Conservation (phyloP, 495 filamentous ascomycete species). For the Oleoguttula mirabilis region DNA sequence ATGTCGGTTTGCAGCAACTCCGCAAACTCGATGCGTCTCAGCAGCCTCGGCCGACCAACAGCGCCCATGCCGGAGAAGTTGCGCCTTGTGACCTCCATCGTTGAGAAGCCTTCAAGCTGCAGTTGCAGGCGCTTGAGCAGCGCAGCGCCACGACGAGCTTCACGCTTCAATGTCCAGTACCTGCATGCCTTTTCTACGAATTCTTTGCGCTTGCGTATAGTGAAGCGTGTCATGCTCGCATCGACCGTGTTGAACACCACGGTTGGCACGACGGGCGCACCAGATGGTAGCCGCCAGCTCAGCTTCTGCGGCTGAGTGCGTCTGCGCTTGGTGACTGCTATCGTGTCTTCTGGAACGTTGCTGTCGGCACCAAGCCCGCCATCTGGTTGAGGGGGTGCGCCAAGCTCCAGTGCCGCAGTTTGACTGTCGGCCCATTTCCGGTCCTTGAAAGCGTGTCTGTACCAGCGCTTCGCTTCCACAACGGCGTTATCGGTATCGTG, state of each 20-base stretch:
- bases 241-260: slow-evolving; percentile 72
- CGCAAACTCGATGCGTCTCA: slow-evolving; percentile 78
- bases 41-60: slow-evolving; percentile 61
- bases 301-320: slow-evolving; percentile 50
- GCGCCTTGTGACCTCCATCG: slow-evolving; percentile 87
- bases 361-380: slow-evolving; percentile 15
- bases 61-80: slow-evolving; percentile 88
- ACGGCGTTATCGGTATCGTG: slow-evolving; percentile 62
- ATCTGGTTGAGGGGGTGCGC: slow-evolving; percentile 44
- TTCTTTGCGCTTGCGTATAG: slow-evolving; percentile 73
- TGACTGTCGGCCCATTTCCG: slow-evolving; percentile 85
- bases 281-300: slow-evolving; percentile 89
- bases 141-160: slow-evolving; percentile 80
- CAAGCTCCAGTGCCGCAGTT: slow-evolving; percentile 67
- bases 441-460: slow-evolving; percentile 72
- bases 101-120: slow-evolving; percentile 88
- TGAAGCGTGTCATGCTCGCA: slow-evolving; percentile 64
- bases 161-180: slow-evolving; percentile 96
- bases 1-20: slow-evolving; percentile 63
- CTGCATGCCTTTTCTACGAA: slow-evolving; percentile 86
- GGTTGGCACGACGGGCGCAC: slow-evolving; percentile 84
- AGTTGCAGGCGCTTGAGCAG: slow-evolving; percentile 84
- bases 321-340: slow-evolving; percentile 60
- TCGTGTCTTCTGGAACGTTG: slow-evolving; percentile 29
- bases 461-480: slow-evolving; percentile 64